These are phyloP conservation scores for Erodium trifolium DNA, from an alignment of 441 rosid species.

Conservation along the genomic window DNA sequence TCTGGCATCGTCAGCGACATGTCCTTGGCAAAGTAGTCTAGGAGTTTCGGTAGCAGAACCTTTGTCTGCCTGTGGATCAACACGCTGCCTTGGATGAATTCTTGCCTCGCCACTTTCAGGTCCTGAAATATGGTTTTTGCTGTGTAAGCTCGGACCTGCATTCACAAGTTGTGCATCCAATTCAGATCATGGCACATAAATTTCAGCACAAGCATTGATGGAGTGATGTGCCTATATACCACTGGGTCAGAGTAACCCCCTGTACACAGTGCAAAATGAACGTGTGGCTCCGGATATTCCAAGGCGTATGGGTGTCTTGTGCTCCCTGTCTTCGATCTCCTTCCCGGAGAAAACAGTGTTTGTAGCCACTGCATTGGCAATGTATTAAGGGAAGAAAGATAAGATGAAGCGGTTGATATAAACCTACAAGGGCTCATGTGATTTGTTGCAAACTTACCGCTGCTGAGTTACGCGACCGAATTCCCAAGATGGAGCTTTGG, in stretches of 20 bases:
- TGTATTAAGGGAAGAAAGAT: background rate
- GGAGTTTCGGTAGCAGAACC: conserved; percentile 51
- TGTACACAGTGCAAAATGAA: conserved; percentile 76
- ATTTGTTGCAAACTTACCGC: conserved; percentile 36
- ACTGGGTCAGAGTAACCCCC: conserved; percentile 64
- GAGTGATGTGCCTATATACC: conserved; percentile 28
- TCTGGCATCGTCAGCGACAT: conserved; percentile 40
- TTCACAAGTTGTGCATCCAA: conserved; percentile 4
- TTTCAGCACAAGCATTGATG: background rate
- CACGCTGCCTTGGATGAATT: conserved; percentile 45
- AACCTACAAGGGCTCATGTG: too few relatives aligned
- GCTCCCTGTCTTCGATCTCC: conserved; percentile 33
- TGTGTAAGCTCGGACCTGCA: conserved; percentile 56
- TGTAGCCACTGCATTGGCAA: background rate
- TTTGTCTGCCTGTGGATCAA: conserved; percentile 45
- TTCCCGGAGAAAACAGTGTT: conserved; percentile 2
- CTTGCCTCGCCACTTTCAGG: conserved; percentile 49
- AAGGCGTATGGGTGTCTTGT: conserved; percentile 54
- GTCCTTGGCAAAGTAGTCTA: conserved; percentile 51
- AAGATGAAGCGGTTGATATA: too few relatives aligned
- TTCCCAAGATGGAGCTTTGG: conserved; percentile 59
- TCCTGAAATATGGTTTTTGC: conserved; percentile 51
- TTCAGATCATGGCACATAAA: background rate
- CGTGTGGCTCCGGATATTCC: conserved; percentile 71
- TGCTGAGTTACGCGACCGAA: conserved; percentile 46